Evolutionary conservation across 1,139 yeast genomes (phyloP).

Genomic region (Petasospora rhodanensis): DNA sequence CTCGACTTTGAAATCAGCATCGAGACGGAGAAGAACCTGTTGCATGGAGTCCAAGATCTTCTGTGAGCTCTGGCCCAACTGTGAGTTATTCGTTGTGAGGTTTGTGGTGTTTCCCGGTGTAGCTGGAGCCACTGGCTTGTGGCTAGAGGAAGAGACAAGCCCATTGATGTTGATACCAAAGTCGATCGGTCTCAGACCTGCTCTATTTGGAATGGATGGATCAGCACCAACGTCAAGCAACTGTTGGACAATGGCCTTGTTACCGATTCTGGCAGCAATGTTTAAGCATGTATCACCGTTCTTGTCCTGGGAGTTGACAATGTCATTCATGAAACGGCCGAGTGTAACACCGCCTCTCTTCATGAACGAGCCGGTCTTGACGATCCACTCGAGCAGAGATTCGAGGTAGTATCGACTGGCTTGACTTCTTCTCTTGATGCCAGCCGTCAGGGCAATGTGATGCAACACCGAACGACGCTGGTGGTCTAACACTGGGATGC

Average conservation of each 20-base stretch:
- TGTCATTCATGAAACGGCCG: slow-evolving; percentile 56
- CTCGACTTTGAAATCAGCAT: slow-evolving; percentile 46
- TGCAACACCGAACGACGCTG: slow-evolving; percentile 85
- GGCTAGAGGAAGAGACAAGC: slow-evolving; percentile 6
- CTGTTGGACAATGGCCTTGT: slow-evolving; percentile 74
- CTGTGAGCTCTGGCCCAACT: slow-evolving; percentile 31
- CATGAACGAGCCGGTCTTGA: slow-evolving; percentile 43
- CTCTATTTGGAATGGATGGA: slow-evolving; percentile 68
- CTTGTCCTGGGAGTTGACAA: slow-evolving; percentile 73
- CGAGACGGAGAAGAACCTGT: slow-evolving; percentile 36
- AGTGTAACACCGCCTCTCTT: slow-evolving; percentile 44
- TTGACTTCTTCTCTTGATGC: slow-evolving; percentile 62
- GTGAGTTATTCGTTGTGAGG: slow-evolving; percentile 1
- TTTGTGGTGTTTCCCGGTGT: too few species aligned
- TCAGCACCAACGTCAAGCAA: slow-evolving; percentile 86
- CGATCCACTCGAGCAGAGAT: slow-evolving; percentile 77
- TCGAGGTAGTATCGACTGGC: slow-evolving; percentile 75
- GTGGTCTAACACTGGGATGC: slow-evolving; percentile 68
- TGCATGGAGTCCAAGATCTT: slow-evolving; percentile 41
- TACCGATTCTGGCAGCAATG: slow-evolving; percentile 86
- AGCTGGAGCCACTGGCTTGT: too few species aligned
- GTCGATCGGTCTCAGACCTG: slow-evolving; percentile 82
- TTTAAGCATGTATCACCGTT: slow-evolving; percentile 89
- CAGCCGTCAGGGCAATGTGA: slow-evolving; percentile 80
- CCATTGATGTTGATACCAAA: slow-evolving; percentile 48